phyloP scores from a whole-genome alignment of 257 asterid genomes.

The Capsicum baccatum region DNA sequence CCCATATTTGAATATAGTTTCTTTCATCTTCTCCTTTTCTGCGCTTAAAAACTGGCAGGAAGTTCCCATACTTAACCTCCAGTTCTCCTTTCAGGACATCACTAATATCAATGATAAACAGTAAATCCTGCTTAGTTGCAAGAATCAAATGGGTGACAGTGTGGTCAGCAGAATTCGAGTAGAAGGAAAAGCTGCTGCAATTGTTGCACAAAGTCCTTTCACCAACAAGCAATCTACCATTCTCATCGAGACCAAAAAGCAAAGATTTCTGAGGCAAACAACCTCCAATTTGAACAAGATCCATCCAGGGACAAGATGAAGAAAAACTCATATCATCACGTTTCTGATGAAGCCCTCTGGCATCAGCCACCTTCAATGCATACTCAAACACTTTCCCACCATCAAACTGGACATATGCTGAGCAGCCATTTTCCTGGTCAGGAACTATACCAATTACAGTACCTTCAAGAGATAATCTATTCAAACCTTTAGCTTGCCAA shows the following conservation, averaged over 20 bases:
- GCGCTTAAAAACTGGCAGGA: slow-evolving; percentile 62
- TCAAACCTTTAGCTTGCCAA: slow-evolving; percentile 65
- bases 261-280: slow-evolving; percentile 51
- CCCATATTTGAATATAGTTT: slow-evolving; percentile 74
- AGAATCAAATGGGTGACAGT: slow-evolving; percentile 75
- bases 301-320: slow-evolving; percentile 81
- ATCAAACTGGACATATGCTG: slow-evolving; percentile 78
- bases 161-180: slow-evolving; percentile 74
- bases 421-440: slow-evolving; percentile 48
- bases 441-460: slow-evolving; percentile 61
- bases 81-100: slow-evolving; percentile 69
- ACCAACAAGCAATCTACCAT: slow-evolving; percentile 67
- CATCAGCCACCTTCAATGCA: slow-evolving; percentile 53
- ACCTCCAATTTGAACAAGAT: slow-evolving; percentile 55
- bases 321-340: slow-evolving; percentile 65
- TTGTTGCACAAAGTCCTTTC: slow-evolving; percentile 75
- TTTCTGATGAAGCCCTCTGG: slow-evolving; percentile 57
- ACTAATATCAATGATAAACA: slow-evolving; percentile 75
- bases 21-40: slow-evolving; percentile 60
- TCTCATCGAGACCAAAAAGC: slow-evolving; percentile 86
- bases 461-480: slow-evolving; percentile 61
- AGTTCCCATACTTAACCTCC: slow-evolving; percentile 69
- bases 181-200: slow-evolving; percentile 83
- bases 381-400: slow-evolving; percentile 81
- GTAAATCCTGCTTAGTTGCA: slow-evolving; percentile 79